These are phyloP conservation scores for Colletotrichum sp. DNA, from an alignment of 2,329 filamentous ascomycete species.

Conservation along the genomic window DNA sequence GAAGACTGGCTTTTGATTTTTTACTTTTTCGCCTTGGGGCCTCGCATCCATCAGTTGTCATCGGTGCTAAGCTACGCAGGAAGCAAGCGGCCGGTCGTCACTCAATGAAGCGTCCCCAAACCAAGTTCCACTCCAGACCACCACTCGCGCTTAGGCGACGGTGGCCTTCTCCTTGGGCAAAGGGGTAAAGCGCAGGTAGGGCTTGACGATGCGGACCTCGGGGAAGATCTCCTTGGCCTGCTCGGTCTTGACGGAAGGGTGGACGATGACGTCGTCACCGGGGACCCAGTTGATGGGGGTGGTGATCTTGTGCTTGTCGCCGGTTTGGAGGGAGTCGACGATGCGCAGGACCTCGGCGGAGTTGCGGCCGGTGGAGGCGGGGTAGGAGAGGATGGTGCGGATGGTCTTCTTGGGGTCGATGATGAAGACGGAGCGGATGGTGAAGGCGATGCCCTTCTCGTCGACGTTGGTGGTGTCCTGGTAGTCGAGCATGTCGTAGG, in stretches of 20 bases:
- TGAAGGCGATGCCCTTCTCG: slow-evolving; percentile 85
- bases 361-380: slow-evolving; percentile 87
- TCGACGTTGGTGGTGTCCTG: slow-evolving; percentile 84
- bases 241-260: slow-evolving; percentile 80
- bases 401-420: slow-evolving; percentile 95
- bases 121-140: slow-evolving; percentile 8
- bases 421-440: slow-evolving; percentile 93
- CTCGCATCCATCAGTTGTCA: not conserved
- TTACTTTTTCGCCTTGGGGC: not conserved
- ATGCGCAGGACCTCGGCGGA: slow-evolving; percentile 79
- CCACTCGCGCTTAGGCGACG: slow-evolving; percentile 29
- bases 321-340: slow-evolving; percentile 79
- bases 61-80: not conserved
- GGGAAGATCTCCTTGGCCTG: slow-evolving; percentile 90
- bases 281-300: slow-evolving; percentile 91
- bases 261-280: slow-evolving; percentile 92
- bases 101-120: slow-evolving; percentile 10
- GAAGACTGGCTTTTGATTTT: not conserved
- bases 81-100: not conserved
- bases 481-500: slow-evolving; percentile 85
- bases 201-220: slow-evolving; percentile 71
- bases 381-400: slow-evolving; percentile 90
- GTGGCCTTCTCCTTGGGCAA: slow-evolving; percentile 60
- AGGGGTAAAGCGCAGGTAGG: slow-evolving; percentile 76
- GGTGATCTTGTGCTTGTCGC: slow-evolving; percentile 86